Percentiles rank a stretch among this genome's conserved stretches.
phyloP scores from a whole-genome alignment of 768 basidiomycete species.

The Pulveroboletus sp. region DNA sequence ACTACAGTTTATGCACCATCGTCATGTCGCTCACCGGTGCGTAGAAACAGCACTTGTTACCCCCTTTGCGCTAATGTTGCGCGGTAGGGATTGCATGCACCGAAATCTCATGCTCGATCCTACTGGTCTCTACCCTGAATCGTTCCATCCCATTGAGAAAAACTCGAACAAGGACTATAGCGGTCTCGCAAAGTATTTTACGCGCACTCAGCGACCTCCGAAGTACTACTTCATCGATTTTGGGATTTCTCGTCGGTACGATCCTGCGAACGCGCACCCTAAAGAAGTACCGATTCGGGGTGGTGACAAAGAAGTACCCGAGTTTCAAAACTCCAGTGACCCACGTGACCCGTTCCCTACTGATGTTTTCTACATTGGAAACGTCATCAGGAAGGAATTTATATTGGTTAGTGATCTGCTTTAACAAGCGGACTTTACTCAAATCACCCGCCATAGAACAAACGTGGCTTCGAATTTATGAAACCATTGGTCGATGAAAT shows the following conservation, averaged over 20 bases:
- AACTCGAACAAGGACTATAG: constrained; percentile 16
- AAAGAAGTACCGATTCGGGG: constrained; percentile 32
- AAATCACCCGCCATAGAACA: not conserved
- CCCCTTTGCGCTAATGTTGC: not conserved
- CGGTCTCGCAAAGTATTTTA: constrained; percentile 22
- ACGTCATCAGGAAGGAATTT: constrained; percentile 34
- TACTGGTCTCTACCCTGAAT: constrained; percentile 19
- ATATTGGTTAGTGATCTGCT: constrained; percentile 20
- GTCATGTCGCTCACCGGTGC: constrained; percentile 17
- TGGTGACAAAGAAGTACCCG: constrained; percentile 43
- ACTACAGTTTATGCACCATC: constrained; percentile 25
- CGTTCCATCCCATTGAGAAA: constrained; percentile 24
- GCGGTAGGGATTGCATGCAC: constrained; percentile 25
- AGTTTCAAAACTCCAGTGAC: constrained; percentile 26
- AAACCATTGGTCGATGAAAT: constrained; percentile 32
- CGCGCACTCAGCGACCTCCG: constrained; percentile 28
- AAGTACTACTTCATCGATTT: constrained; percentile 28
- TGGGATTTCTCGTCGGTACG: constrained; percentile 33
- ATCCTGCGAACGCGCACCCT: constrained; percentile 25
- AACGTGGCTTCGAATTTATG: constrained; percentile 30
- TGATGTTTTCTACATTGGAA: constrained; percentile 45
- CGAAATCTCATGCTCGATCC: constrained; percentile 36
- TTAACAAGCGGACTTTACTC: not conserved
- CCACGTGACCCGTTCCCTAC: constrained; percentile 39
- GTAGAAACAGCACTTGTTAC: not conserved